A percentile compares a stretch with the other conserved stretches of the same genome.
Conservation (phyloP, 352 stramenopile genomes). For the Globisporangium apiculatum region DNA sequence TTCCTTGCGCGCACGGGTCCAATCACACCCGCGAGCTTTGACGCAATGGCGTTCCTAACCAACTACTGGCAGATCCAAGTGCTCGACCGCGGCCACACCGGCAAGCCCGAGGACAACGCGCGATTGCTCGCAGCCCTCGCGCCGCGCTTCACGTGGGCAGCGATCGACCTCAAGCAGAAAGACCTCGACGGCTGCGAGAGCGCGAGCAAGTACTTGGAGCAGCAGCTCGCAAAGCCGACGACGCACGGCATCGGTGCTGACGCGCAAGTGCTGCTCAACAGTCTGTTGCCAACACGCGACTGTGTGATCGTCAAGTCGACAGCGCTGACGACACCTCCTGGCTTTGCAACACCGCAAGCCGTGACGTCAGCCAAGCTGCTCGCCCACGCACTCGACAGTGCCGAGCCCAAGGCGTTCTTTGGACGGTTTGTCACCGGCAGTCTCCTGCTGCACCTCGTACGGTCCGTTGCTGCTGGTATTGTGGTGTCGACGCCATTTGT, state of each 20-base stretch:
- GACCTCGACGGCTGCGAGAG: constrained; percentile 68
- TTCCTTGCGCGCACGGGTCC: constrained; percentile 30
- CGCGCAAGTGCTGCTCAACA: constrained; percentile 39
- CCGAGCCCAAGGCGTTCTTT: constrained; percentile 57
- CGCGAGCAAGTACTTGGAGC: constrained; percentile 59
- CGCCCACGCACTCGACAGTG: constrained; percentile 37
- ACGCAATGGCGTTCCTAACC: constrained; percentile 37
- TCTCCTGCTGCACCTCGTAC: constrained; percentile 40
- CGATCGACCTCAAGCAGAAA: constrained; percentile 73
- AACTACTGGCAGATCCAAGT: constrained; percentile 48
- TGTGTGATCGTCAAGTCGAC: constrained; percentile 56
- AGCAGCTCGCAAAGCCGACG: constrained; percentile 37
- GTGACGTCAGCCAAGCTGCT: constrained; percentile 57
- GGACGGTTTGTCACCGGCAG: constrained; percentile 48
- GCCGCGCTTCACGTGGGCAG: constrained; percentile 56
- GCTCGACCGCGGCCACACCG: constrained; percentile 12
- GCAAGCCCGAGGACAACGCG: constrained; percentile 23
- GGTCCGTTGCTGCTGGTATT: constrained; percentile 32
- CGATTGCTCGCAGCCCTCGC: constrained; percentile 41
- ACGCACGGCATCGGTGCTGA: constrained; percentile 30
- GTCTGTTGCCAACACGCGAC: constrained; percentile 34
- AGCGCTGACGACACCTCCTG: constrained; percentile 26
- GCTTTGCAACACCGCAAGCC: constrained; percentile 21
- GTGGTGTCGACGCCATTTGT: constrained; percentile 31
- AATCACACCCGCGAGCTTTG: constrained; percentile 32